These are phyloP conservation scores for Ploettnerulaceae sp. DNA, from an alignment of 2,329 filamentous ascomycete genomes.

Conservation along the genomic window DNA sequence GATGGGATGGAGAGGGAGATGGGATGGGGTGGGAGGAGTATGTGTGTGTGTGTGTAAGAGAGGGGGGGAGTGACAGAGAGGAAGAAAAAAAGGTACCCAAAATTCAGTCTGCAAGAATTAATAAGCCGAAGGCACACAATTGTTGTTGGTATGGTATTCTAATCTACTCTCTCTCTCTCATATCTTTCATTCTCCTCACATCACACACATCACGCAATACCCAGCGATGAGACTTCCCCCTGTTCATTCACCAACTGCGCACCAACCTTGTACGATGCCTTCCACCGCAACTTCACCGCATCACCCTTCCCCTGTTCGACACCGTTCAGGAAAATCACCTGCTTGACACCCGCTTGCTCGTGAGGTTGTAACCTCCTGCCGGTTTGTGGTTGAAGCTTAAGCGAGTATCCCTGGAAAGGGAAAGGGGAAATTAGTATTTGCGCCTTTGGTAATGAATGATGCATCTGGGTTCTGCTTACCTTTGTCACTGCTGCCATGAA, in stretches of 20 bases:
- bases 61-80: too few species aligned
- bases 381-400: conserved; percentile 80
- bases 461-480: conserved; percentile 51
- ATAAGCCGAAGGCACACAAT: too few species aligned
- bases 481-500: conserved; percentile 93
- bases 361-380: conserved; percentile 67
- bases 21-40: too few species aligned
- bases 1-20: too few species aligned
- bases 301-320: conserved; percentile 66
- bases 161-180: too few species aligned
- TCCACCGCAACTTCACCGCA: conserved; percentile 86
- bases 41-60: too few species aligned
- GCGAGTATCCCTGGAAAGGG: conserved; percentile 61
- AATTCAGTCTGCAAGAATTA: too few species aligned
- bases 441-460: too few species aligned
- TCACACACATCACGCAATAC: conserved; percentile 59
- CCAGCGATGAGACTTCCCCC: conserved; percentile 77
- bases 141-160: too few species aligned
- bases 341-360: conserved; percentile 70
- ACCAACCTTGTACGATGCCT: conserved; percentile 71
- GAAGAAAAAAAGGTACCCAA: too few species aligned
- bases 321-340: conserved; percentile 73
- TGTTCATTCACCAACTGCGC: conserved; percentile 67
- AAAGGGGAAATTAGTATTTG: not conserved
- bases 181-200: too few species aligned